Conservation (phyloP, 2,329 filamentous ascomycete genomes). For the Colletotrichum theobromicola region DNA sequence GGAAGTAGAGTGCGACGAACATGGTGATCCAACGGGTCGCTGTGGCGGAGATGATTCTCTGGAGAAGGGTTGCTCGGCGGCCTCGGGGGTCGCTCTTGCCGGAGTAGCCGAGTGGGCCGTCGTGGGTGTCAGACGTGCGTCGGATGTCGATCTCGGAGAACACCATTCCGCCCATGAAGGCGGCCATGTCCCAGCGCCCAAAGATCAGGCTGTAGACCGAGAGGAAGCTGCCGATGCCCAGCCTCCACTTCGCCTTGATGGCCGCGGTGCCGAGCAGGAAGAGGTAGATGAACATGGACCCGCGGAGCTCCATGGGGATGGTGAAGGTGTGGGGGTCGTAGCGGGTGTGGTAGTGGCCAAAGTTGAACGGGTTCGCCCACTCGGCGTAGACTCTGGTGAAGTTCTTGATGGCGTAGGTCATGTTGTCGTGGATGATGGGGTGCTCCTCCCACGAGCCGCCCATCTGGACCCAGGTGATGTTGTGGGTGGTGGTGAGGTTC, state of each 20-base stretch:
- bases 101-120: conserved; percentile 22
- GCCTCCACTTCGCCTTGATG: conserved; percentile 38
- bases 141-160: conserved; percentile 42
- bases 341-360: conserved; percentile 41
- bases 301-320: conserved; percentile 46
- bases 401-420: conserved; percentile 41
- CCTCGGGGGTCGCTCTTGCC: neutral
- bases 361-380: conserved; percentile 47
- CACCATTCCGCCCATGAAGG: conserved; percentile 41
- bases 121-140: conserved; percentile 10
- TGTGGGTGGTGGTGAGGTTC: conserved; percentile 38
- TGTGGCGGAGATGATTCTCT: conserved; percentile 17
- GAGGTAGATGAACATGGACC: conserved; percentile 44
- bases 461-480: conserved; percentile 39
- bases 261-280: conserved; percentile 43
- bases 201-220: conserved; percentile 37
- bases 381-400: conserved; percentile 41
- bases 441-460: conserved; percentile 47
- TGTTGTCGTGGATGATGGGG: conserved; percentile 41
- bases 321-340: conserved; percentile 48
- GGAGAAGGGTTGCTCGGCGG: conserved; percentile 1
- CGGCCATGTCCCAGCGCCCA: conserved; percentile 45
- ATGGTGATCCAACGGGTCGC: conserved; percentile 31
- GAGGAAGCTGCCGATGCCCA: conserved; percentile 31
- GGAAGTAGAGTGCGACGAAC: conserved; percentile 39